Evolutionary conservation across 495 filamentous ascomycete species (phyloP), one percentile per base, ranked within the genome.

Genomic region (Tetracladium setigerum): DNA sequence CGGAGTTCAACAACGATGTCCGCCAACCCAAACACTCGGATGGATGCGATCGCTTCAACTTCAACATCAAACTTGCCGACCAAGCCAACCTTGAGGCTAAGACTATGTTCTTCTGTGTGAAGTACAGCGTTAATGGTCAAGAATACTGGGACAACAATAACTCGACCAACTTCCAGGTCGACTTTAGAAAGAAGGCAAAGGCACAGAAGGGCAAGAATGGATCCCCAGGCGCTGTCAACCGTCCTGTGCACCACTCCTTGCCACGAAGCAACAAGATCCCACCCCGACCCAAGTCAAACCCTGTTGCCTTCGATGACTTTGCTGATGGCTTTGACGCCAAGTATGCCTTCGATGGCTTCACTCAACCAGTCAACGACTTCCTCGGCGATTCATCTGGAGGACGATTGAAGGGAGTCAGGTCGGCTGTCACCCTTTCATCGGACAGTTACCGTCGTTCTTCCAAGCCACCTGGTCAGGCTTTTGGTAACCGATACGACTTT

Each of bases 71-170:
- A 71, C 66, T 98, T 36, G 81, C 88, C 15, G 94, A 97, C 57
- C 81, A 87, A 55, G 83, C 88, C 15, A 91, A 95, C 59, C 71
- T 98, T 30, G 90, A 95, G 56, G 73, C 76, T 38, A 96, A 95
- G 71, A 90, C 87, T 1, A 69, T 97, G 56, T 87, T 87, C 58
- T 82, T 95, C 53, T 98, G 92, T 68, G 81, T 97, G 38, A 83
- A 87, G 22, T 98, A 97, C 65, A 81, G 65, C 36, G 87, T 94
- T 35, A 81, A 78, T 53, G 88, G 89, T 6, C 78, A 86, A 53
- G 91, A 96, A 54, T 84, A 81, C 60, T 98, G 92, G 92, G 94
- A 98, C 68, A 98, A 90, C 70, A 97, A 98, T 60, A 64, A 74
- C 47, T 69, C 69, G 11, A 74, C 78, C 61, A 95, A 98, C 64